Evolutionary conservation across 2,329 filamentous ascomycete species (phyloP).

Genomic region (Fusarium sarcochroum): DNA sequence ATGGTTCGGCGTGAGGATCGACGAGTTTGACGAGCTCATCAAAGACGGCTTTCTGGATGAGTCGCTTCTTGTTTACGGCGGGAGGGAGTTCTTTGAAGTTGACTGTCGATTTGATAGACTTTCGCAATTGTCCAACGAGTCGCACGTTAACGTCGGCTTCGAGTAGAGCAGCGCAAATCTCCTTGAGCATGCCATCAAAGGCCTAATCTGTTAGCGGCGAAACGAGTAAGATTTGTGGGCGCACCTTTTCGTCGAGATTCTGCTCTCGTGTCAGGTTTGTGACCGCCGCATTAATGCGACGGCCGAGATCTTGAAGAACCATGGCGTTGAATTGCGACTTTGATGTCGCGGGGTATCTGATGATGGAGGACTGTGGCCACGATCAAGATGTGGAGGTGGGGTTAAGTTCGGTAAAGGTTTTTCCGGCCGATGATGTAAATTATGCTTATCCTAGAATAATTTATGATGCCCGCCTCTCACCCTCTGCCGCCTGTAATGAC

Average conservation of each 20-base stretch:
- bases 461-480: slow-evolving; percentile 33
- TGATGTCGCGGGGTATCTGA: slow-evolving; percentile 45
- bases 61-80: slow-evolving; percentile 96
- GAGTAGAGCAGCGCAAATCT: slow-evolving; percentile 94
- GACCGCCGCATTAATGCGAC: slow-evolving; percentile 98
- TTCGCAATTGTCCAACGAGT: slow-evolving; percentile 90
- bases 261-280: slow-evolving; percentile 91
- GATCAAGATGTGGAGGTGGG: slow-evolving; percentile 44
- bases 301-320: slow-evolving; percentile 99
- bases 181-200: slow-evolving; percentile 98
- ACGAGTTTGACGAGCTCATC: slow-evolving; percentile 97
- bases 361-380: slow-evolving; percentile 44
- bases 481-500: slow-evolving; percentile 47
- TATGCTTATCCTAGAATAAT: neutral
- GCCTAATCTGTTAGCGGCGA: slow-evolving; percentile 67
- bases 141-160: slow-evolving; percentile 98
- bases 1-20: slow-evolving; percentile 93
- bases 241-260: slow-evolving; percentile 95
- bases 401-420: slow-evolving; percentile 25
- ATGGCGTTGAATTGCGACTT: slow-evolving; percentile 64
- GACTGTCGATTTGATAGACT: slow-evolving; percentile 90
- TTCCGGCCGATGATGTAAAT: slow-evolving; percentile 26
- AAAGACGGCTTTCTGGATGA: slow-evolving; percentile 98
- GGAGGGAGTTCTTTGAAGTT: slow-evolving; percentile 95
- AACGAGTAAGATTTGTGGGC: slow-evolving; percentile 37